Conservation (phyloP, 371 early-diverging fungal genomes). For the Lichtheimia hyalospora region DNA sequence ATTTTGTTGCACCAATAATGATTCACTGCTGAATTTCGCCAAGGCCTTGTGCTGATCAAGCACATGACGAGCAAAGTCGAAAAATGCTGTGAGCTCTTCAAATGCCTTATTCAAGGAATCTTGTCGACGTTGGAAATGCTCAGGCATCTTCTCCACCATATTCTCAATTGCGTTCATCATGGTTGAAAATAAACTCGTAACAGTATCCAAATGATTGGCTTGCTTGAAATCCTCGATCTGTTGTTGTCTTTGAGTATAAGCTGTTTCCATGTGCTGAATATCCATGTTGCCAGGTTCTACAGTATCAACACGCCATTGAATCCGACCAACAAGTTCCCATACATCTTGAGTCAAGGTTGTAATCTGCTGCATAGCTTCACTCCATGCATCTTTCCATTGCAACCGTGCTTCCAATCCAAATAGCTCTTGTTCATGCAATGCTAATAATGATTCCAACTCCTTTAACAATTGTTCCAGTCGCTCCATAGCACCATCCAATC, state of each 20-base stretch:
- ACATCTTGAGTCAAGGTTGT: conserved; percentile 20
- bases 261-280: background rate
- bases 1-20: background rate
- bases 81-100: conserved; percentile 16
- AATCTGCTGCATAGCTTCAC: conserved; percentile 21
- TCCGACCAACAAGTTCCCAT: conserved; percentile 33
- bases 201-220: background rate
- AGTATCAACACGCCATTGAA: conserved; percentile 29
- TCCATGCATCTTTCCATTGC: conserved; percentile 30
- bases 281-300: background rate
- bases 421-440: conserved; percentile 21
- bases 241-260: too few relatives aligned
- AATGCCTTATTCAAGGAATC: conserved; percentile 24
- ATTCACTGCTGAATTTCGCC: conserved; percentile 13
- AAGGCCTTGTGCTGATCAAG: conserved; percentile 25
- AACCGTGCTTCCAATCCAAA: conserved; percentile 26
- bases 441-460: conserved; percentile 17
- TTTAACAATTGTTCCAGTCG: conserved; percentile 15
- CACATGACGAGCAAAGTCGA: conserved; percentile 21
- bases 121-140: conserved; percentile 33
- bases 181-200: background rate
- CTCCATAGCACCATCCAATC: conserved; percentile 10
- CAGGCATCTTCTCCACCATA: conserved; percentile 5
- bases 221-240: conserved; percentile 2
- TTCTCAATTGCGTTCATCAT: background rate